Percentiles rank a stretch among this genome's conserved stretches.
Conservation (phyloP, 2,329 filamentous ascomycete genomes). For the Septoria linicola region DNA sequence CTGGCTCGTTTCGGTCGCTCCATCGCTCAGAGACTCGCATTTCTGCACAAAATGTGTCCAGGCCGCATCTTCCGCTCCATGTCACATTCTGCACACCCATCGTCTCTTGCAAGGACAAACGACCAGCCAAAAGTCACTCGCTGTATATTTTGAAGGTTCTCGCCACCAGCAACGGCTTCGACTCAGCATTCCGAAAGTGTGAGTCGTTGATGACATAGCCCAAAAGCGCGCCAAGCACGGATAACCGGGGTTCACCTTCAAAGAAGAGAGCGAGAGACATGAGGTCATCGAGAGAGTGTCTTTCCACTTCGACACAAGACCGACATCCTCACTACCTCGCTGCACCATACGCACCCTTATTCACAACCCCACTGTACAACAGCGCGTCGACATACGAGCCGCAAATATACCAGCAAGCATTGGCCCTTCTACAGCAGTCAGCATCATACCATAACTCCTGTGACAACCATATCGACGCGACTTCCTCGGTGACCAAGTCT, state of each 20-base stretch:
- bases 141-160: constrained; percentile 7
- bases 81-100: not conserved
- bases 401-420: constrained; percentile 16
- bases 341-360: not conserved
- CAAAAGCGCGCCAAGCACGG: not conserved
- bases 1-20: no score
- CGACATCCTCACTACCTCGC: not conserved
- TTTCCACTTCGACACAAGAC: constrained; percentile 1
- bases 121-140: not conserved
- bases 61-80: not conserved
- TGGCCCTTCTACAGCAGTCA: constrained; percentile 14
- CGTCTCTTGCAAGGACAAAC: not conserved
- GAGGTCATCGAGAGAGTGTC: not conserved
- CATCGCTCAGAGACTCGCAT: no score
- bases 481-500: no score
- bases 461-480: not conserved
- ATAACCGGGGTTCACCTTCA: constrained; percentile 4
- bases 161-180: constrained; percentile 3
- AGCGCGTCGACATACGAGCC: constrained; percentile 2
- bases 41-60: not conserved
- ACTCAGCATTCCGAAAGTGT: constrained; percentile 1
- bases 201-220: constrained; percentile 10
- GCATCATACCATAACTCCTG: not conserved
- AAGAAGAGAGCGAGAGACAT: constrained; percentile 1
- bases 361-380: not conserved